phyloP scores from a whole-genome alignment of 148 eudicot genomes.

The Suaeda aralocaspica region DNA sequence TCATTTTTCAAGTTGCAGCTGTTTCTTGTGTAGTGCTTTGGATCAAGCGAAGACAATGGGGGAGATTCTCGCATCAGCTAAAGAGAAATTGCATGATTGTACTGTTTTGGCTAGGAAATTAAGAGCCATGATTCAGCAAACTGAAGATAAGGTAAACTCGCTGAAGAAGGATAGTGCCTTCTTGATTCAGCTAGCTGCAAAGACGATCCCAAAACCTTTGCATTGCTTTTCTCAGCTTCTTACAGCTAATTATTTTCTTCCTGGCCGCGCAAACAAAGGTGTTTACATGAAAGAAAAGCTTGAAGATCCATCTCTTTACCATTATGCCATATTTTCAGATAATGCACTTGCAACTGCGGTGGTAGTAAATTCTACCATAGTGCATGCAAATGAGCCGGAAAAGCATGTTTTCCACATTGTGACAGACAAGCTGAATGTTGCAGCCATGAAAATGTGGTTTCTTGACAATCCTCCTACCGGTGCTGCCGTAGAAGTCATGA shows the following conservation, averaged over 20 bases:
- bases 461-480: slow-evolving; percentile 60
- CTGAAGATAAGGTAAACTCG: slow-evolving; percentile 56
- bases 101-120: slow-evolving; percentile 66
- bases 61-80: slow-evolving; percentile 69
- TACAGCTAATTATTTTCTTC: slow-evolving; percentile 63
- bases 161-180: slow-evolving; percentile 83
- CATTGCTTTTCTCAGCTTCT: slow-evolving; percentile 87
- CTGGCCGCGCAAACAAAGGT: slow-evolving; percentile 44
- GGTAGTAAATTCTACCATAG: slow-evolving; percentile 82
- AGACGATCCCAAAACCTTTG: slow-evolving; percentile 80
- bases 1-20: slow-evolving; percentile 8
- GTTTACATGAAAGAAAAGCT: slow-evolving; percentile 53
- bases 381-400: slow-evolving; percentile 83
- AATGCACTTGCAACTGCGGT: slow-evolving; percentile 93
- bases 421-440: slow-evolving; percentile 84
- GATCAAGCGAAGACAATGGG: slow-evolving; percentile 92
- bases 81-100: slow-evolving; percentile 76
- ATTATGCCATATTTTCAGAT: slow-evolving; percentile 95
- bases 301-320: slow-evolving; percentile 78
- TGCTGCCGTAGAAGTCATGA: slow-evolving; percentile 71
- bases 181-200: slow-evolving; percentile 92
- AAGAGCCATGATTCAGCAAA: slow-evolving; percentile 87
- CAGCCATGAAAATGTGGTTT: slow-evolving; percentile 99
- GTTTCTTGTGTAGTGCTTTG: slow-evolving; percentile 54
- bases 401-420: slow-evolving; percentile 97